Percentiles rank a stretch among this genome's conserved stretches.
Evolutionary conservation across 2,329 filamentous ascomycete species (phyloP).

Genomic region (Pseudocercospora vitis): DNA sequence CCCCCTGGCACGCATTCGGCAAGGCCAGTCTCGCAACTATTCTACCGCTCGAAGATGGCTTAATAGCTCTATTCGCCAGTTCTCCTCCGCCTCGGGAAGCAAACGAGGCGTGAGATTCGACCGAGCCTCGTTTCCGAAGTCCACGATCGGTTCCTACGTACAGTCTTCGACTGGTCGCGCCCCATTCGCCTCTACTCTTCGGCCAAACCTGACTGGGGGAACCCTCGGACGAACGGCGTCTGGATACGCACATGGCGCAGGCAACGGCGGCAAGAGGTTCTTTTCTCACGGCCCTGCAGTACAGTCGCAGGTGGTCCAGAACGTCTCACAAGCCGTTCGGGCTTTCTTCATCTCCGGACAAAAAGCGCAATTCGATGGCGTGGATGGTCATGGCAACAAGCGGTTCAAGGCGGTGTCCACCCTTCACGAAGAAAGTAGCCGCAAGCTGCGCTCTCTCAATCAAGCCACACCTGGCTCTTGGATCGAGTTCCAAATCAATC

Average conservation of each 20-base stretch:
- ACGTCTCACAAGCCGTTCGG: slow-evolving; percentile 89
- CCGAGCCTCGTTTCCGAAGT: slow-evolving; percentile 56
- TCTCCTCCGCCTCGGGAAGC: slow-evolving; percentile 50
- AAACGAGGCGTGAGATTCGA: slow-evolving; percentile 46
- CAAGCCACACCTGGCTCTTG: slow-evolving; percentile 69
- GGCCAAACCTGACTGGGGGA: slow-evolving; percentile 89
- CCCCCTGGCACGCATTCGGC: slow-evolving; percentile 62
- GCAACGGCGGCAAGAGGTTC: slow-evolving; percentile 72
- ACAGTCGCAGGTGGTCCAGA: slow-evolving; percentile 87
- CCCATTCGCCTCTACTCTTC: slow-evolving; percentile 83
- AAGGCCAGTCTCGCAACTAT: slow-evolving; percentile 64
- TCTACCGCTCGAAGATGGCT: slow-evolving; percentile 54
- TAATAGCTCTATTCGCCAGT: slow-evolving; percentile 49
- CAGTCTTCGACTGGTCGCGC: slow-evolving; percentile 69
- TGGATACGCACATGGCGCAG: slow-evolving; percentile 71
- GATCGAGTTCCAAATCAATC: slow-evolving; percentile 84
- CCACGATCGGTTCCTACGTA: slow-evolving; percentile 57
- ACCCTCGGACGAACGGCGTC: slow-evolving; percentile 80
- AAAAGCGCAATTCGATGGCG: slow-evolving; percentile 81
- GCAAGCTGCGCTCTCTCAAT: slow-evolving; percentile 63
- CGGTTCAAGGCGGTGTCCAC: slow-evolving; percentile 75
- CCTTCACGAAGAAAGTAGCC: slow-evolving; percentile 70
- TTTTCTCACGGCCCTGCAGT: slow-evolving; percentile 86
- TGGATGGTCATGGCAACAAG: slow-evolving; percentile 69
- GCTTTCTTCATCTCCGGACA: slow-evolving; percentile 91